Evolutionary conservation across 441 rosid species (phyloP), one percentile per base, ranked within the genome.

Genomic region (Corymbia citriodora): DNA sequence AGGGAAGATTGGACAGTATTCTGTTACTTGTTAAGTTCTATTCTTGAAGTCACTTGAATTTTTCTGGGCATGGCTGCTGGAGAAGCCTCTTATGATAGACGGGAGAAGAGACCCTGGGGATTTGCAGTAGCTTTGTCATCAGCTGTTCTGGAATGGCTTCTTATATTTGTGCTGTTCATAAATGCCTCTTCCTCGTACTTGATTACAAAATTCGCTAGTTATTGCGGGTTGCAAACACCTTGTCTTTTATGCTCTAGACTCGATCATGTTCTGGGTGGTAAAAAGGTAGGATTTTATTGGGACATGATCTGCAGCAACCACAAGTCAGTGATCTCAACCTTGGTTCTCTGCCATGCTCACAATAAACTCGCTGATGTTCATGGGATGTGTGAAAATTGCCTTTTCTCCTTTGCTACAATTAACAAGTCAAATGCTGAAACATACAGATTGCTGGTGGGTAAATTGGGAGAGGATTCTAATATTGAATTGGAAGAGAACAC

Each of bases 181-280:
- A 93, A 96, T 93, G 97, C 98, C 33, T 88, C 94, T 59, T 92
- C 95, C 91, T 93, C 98, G 3, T 97, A 92, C 91, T 83, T 95
- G 33, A 95, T 96, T 89, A 93, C 96, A 17, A 95, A 89, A 92
- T 97, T 97, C 90, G 97, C 99, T 23, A 91, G 88, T 86, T 91
- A 90, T 90, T 95, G 94, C 6, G 88, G 95, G 50, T 93, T 98
- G 92, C 98, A 94, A 87, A 90, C 94, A 33, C 99, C 99, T 1
- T 98, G 99, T 88, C 90, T 96, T 61, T 93, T 97, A 45, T 98
- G 99, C 93, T 96, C 99, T 21, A 95, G 96, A 88, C 97, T 98
- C 50, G 99, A 98, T 94, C 99, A 95, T 90, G 93, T 98, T 89
- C 90, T 97, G 6, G 97, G 97, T 79, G 92, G 90, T 27, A 90